Percentiles rank a stretch among this genome's conserved stretches.
Conservation (phyloP, 73 alveolate species). For the Stentor coeruleus region DNA sequence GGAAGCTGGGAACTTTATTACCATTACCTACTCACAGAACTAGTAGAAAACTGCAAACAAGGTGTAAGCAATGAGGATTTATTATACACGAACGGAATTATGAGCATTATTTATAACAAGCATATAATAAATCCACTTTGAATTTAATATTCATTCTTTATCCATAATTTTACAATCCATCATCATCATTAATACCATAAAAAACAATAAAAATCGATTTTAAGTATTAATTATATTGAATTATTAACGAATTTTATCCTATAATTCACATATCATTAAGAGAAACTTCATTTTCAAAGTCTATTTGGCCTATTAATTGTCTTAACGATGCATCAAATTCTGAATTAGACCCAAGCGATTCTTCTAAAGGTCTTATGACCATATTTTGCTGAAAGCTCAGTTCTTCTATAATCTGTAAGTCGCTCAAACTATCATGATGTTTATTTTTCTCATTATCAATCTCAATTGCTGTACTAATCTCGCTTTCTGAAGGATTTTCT, state of each 20-base stretch:
- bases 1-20: neutral
- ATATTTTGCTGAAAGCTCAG: neutral
- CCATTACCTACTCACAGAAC: neutral
- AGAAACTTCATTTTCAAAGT: neutral
- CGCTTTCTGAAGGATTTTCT: neutral
- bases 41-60: neutral
- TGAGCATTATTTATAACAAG: too few relatives aligned
- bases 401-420: neutral
- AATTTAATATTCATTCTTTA: too few relatives aligned
- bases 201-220: too few relatives aligned
- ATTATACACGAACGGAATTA: neutral
- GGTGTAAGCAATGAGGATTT: neutral
- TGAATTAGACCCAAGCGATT: too few relatives aligned
- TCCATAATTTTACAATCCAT: too few relatives aligned
- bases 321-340: neutral
- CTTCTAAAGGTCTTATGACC: neutral
- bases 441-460: neutral
- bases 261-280: neutral
- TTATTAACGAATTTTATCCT: too few relatives aligned
- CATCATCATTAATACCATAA: too few relatives aligned
- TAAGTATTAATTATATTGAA: too few relatives aligned
- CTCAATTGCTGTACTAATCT: neutral
- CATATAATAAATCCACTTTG: too few relatives aligned
- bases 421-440: neutral
- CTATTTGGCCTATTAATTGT: neutral